Evolutionary conservation across 2,329 filamentous ascomycete genomes (phyloP).

Genomic region (Pseudogymnoascus sp.): DNA sequence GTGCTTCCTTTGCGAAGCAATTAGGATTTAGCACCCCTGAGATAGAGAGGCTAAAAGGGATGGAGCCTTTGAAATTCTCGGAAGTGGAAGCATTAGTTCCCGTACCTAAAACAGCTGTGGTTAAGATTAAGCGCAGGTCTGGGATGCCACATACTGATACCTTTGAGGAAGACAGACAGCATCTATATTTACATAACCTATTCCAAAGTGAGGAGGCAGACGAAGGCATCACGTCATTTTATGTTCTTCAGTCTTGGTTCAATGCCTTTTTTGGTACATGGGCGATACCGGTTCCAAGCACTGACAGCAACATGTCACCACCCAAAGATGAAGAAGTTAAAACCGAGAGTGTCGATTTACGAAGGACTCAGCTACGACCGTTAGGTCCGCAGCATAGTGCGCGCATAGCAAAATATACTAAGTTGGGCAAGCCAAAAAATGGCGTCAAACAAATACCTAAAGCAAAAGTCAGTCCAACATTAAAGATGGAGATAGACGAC

Average conservation of each 20-base stretch:
- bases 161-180: conserved; percentile 14
- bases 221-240: conserved; percentile 21
- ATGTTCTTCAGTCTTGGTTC: conserved; percentile 19
- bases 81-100: not conserved
- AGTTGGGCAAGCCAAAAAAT: not conserved
- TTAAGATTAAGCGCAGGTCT: conserved; percentile 12
- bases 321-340: not conserved
- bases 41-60: conserved; percentile 10
- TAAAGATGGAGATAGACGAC: not conserved
- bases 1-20: conserved; percentile 13
- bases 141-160: conserved; percentile 13
- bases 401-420: not conserved
- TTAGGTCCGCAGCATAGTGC: not conserved
- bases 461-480: not conserved
- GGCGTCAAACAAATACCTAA: not conserved
- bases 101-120: conserved; percentile 10
- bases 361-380: not conserved
- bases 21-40: conserved; percentile 16
- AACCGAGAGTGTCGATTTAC: not conserved
- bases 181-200: conserved; percentile 17
- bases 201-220: conserved; percentile 9
- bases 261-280: conserved; percentile 16
- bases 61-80: not conserved
- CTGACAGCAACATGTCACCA: conserved; percentile 5
- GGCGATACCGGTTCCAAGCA: conserved; percentile 6